Base-by-base conservation (phyloP, 2,329 filamentous ascomycete species). In the Acrocalymma vagum region DNA sequence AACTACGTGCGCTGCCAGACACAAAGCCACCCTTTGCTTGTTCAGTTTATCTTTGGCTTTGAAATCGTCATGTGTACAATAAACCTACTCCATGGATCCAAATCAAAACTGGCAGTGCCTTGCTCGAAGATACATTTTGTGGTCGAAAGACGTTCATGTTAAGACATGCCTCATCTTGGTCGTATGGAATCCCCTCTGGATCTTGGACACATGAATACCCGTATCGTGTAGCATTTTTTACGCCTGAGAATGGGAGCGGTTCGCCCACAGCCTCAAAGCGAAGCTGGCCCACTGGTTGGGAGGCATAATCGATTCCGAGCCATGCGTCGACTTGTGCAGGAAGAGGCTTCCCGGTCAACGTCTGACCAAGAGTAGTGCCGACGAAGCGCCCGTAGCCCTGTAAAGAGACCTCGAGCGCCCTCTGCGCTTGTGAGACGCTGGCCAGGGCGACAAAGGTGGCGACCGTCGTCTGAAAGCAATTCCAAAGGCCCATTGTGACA, bases 301-400 rank as follows among this genome's bases (percentile, higher is more conserved):
- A 69, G 0, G 74, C 65, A 28, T 75, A 77, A 51, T 76, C 72
- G 18, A 77, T 73, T 1, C 74, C 74, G 2, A 77, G 62, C 75
- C 74, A 77, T 3, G 75, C 73, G 28, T 77, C 72, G 3, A 77
- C 70, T 0, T 63, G 27, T 3, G 47, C 51, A 5, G 65, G 58
- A 1, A 74, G 58, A 7, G 58, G 38, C 13, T 63, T 57, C 31
- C 68, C 67, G 20, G 61, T 72, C 23, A 72, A 36, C 1, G 67
- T 72, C 18, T 60, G 49, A 18, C 63, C 64, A 33, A 73, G 43
- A 6, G 58, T 54, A 1, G 60, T 73, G 11, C 71, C 71, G 16
- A 53, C 37, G 42, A 74, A 74, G 9, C 46, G 61, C 14, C 71
- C 72, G 29, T 73, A 73, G 6, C 62, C 69, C 6, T 67, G 54